A percentile compares a stretch with the other conserved stretches of the same genome.
Conservation (phyloP, 2,329 filamentous ascomycete species). For the Beauveria australis region DNA sequence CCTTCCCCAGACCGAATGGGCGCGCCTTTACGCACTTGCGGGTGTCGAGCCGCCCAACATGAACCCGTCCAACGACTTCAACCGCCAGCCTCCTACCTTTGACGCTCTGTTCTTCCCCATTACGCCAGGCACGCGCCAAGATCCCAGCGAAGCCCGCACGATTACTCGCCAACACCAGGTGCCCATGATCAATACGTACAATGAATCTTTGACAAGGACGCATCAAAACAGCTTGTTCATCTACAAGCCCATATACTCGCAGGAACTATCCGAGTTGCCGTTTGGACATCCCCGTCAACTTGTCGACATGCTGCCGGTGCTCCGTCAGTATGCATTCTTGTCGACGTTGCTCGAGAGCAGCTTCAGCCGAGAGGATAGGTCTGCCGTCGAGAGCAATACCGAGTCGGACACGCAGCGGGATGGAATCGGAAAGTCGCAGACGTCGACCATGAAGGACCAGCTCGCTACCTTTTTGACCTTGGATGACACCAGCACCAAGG, state of each 20-base stretch:
- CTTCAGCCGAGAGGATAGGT: conserved; percentile 36
- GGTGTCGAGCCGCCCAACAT: conserved; percentile 32
- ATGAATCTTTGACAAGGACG: conserved; percentile 22
- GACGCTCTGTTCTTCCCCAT: conserved; percentile 52
- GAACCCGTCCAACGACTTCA: conserved; percentile 24
- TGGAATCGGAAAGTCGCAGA: conserved; percentile 11
- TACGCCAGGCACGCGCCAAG: conserved; percentile 37
- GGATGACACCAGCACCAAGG: not conserved
- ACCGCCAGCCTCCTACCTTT: conserved; percentile 37
- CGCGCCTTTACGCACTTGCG: conserved; percentile 52
- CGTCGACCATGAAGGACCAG: conserved; percentile 24
- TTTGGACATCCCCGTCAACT: conserved; percentile 75
- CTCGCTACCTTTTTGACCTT: conserved; percentile 24
- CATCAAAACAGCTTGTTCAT: conserved; percentile 59
- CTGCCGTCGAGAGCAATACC: conserved; percentile 12
- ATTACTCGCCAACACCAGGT: conserved; percentile 43
- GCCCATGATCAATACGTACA: conserved; percentile 29
- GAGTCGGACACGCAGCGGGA: conserved; percentile 8
- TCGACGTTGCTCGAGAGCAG: conserved; percentile 55
- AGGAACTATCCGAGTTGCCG: conserved; percentile 57
- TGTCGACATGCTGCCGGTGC: conserved; percentile 60
- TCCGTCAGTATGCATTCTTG: conserved; percentile 69
- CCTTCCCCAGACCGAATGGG: conserved; percentile 56
- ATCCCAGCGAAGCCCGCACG: conserved; percentile 49
- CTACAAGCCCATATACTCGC: conserved; percentile 65